Evolutionary conservation across 2,329 filamentous ascomycete genomes (phyloP), one percentile per base, ranked within the genome.

Genomic region (Colletotrichum sp.): DNA sequence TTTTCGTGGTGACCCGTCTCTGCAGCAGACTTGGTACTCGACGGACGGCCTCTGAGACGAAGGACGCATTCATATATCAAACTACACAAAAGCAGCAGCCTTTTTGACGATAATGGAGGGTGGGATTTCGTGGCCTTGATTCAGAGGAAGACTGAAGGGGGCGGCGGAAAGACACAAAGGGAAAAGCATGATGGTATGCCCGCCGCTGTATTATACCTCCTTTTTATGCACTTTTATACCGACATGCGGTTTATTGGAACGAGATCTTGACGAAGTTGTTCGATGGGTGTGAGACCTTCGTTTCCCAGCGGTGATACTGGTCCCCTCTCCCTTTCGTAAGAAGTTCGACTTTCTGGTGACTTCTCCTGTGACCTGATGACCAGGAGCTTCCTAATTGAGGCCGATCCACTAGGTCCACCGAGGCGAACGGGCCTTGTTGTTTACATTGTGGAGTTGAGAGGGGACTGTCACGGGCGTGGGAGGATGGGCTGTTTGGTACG

Each of bases 191-290:
- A 73, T 48, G n/a, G 64, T 71, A 69, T 65, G 71, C 59, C 70
- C 74, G 64, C 74, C 70, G 70, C 74, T 76, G 74, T 76, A 76
- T 74, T 73, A 76, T 76, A 76, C 74, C 74, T 75, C 68, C 39
- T 75, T 68, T 60, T 57, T 63, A 64, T 44, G n/a, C 28, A 60
- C 13, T 52, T 39, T 68, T 26, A 73, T 59, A 55, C n/a, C 34
- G 73, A 24, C 28, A 62, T 34, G 59, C 59, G 30, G 28, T 22
- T 62, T 62, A 18, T 59, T 28, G 59, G 32, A 36, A 30, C 28
- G 10, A 34, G 18, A 32, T 15, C 22, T 48, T 48, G 44, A 48
- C n/a, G 10, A 8, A 22, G n/a, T 22, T 22, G 44, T 48, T 3
- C 10, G n/a, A 48, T 13, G 44, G 6, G 44, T 6, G 44, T 13